Conservation (phyloP, 345 rosid genomes). For the Aquilaria sinensis region DNA sequence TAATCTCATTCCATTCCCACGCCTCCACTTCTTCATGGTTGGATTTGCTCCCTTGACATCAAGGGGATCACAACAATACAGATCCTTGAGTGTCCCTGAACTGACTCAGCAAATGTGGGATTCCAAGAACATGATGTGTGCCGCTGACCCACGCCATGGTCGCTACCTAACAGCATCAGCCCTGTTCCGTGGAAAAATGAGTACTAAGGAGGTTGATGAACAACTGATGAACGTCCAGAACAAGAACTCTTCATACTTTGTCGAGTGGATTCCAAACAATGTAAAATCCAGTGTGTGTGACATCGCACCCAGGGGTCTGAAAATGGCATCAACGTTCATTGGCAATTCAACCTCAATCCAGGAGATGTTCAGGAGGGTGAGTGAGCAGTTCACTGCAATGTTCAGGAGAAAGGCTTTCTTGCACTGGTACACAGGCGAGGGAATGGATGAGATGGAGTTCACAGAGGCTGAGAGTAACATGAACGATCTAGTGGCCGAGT, state of each 20-base stretch:
- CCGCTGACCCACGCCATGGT: constrained; percentile 18
- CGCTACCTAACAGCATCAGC: constrained; percentile 15
- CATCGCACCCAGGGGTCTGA: constrained; percentile 12
- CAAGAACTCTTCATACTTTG: constrained; percentile 6
- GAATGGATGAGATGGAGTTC: too few relatives aligned
- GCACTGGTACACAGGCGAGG: too few relatives aligned
- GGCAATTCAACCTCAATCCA: constrained; percentile 13
- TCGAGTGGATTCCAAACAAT: constrained; percentile 8
- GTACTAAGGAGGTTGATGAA: constrained; percentile 14
- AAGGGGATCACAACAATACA: constrained; percentile 13
- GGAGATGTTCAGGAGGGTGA: constrained; percentile 15
- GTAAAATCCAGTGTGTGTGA: constrained; percentile 14
- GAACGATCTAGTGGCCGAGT: constrained; percentile 94
- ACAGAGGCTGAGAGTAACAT: constrained; percentile 30
- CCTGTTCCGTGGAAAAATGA: constrained; percentile 13
- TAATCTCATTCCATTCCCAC: constrained; percentile 17
- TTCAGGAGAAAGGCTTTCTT: neutral
- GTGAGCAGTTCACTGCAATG: constrained; percentile 15
- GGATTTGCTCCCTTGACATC: constrained; percentile 16
- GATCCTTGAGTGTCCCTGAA: constrained; percentile 12
- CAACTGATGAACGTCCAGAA: constrained; percentile 15
- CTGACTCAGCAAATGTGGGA: constrained; percentile 18
- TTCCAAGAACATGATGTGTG: constrained; percentile 17
- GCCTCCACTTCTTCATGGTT: constrained; percentile 15
- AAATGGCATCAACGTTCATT: constrained; percentile 12